Percentiles rank a stretch among this genome's conserved stretches.
Evolutionary conservation across 208 protist genomes (phyloP).

Genomic region (Kentomonas sorsogonicus): DNA sequence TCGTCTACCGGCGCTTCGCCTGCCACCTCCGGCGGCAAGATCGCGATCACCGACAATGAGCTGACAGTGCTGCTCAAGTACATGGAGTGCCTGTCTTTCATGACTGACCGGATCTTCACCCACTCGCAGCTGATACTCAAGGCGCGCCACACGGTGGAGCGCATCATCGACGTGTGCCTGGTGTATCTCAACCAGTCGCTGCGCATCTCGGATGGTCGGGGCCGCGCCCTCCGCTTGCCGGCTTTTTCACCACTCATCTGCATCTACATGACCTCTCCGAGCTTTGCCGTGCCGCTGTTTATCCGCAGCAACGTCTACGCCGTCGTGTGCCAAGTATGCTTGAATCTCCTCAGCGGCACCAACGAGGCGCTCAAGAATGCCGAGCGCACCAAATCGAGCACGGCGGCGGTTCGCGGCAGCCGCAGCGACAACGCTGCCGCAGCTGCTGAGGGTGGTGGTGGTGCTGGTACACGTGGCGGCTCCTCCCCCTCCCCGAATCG

Average conservation of each 20-base stretch:
- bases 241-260: too few species aligned
- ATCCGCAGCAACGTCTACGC: too few species aligned
- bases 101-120: conserved; percentile 6
- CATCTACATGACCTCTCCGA: too few species aligned
- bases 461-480: background rate
- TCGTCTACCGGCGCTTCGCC: background rate
- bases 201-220: background rate
- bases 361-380: background rate
- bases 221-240: too few species aligned
- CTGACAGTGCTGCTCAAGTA: background rate
- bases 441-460: background rate
- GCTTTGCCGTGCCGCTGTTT: too few species aligned
- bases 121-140: background rate
- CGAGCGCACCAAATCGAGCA: background rate
- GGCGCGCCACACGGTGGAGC: background rate
- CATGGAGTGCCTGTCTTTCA: background rate
- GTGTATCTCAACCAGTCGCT: conserved; percentile 13
- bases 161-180: background rate
- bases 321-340: too few species aligned
- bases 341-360: too few species aligned
- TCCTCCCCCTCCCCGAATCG: background rate
- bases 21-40: too few species aligned
- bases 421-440: background rate
- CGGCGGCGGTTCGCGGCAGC: background rate
- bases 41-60: background rate